Evolutionary conservation across 768 basidiomycete species (phyloP).

Genomic region (Podaxis rugospora): DNA sequence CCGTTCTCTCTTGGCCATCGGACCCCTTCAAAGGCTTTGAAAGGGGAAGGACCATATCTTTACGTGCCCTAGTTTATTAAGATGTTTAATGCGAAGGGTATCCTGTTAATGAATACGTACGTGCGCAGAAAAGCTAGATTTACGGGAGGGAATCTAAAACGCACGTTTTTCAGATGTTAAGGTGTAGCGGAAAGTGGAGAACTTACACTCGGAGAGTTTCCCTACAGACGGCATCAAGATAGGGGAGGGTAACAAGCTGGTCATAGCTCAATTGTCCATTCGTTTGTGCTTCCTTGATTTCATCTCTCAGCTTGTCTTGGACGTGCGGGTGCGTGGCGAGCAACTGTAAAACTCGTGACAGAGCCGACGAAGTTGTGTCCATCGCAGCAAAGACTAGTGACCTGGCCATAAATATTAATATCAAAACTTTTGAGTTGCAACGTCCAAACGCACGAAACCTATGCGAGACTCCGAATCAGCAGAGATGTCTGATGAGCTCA

Average conservation of each 20-base stretch:
- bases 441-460: slow-evolving; percentile 3
- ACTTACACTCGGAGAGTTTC: slow-evolving; percentile 28
- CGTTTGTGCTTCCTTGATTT: slow-evolving; percentile 22
- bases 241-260: slow-evolving; percentile 24
- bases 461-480: neutral
- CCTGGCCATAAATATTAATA: slow-evolving; percentile 8
- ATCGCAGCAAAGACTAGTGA: slow-evolving; percentile 25
- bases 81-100: slow-evolving; percentile 11
- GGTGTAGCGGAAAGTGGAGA: neutral
- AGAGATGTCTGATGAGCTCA: neutral
- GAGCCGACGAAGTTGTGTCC: slow-evolving; percentile 26
- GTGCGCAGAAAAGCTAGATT: slow-evolving; percentile 11
- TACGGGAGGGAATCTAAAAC: slow-evolving; percentile 11
- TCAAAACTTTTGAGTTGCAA: neutral
- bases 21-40: slow-evolving; percentile 24
- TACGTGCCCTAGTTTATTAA: slow-evolving; percentile 15
- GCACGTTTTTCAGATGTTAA: neutral
- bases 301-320: slow-evolving; percentile 26
- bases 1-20: slow-evolving; percentile 23
- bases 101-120: slow-evolving; percentile 2
- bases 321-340: slow-evolving; percentile 24
- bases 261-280: slow-evolving; percentile 26
- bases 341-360: slow-evolving; percentile 22
- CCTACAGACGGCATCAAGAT: slow-evolving; percentile 30
- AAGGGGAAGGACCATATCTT: slow-evolving; percentile 25